These are phyloP conservation scores for Capronia americana DNA, from an alignment of 2,329 filamentous ascomycete genomes.

Conservation along the genomic window DNA sequence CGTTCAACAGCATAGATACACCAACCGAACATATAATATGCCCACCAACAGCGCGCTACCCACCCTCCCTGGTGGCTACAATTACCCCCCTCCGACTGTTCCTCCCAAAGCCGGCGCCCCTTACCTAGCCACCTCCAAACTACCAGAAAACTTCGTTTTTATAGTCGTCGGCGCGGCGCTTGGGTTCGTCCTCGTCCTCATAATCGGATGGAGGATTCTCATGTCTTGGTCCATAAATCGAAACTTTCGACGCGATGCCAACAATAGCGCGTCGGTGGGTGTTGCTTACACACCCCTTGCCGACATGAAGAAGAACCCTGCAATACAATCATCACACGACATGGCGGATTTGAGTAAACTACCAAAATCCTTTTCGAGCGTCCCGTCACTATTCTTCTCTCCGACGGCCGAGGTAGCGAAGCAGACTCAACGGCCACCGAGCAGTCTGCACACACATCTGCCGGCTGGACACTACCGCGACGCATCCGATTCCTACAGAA, in stretches of 20 bases:
- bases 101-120: slow-evolving; percentile 84
- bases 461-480: slow-evolving; percentile 40
- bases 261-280: slow-evolving; percentile 66
- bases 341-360: slow-evolving; percentile 42
- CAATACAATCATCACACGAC: slow-evolving; percentile 43
- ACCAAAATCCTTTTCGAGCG: slow-evolving; percentile 36
- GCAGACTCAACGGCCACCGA: slow-evolving; percentile 34
- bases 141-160: slow-evolving; percentile 94
- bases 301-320: slow-evolving; percentile 47
- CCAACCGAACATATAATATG: slow-evolving; percentile 16
- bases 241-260: slow-evolving; percentile 84
- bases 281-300: slow-evolving; percentile 68
- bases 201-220: slow-evolving; percentile 85
- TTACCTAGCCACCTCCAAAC: slow-evolving; percentile 84
- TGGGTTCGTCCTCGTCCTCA: slow-evolving; percentile 78
- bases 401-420: slow-evolving; percentile 69
- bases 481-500: slow-evolving; percentile 30
- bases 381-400: slow-evolving; percentile 85
- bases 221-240: slow-evolving; percentile 91
- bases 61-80: slow-evolving; percentile 62
- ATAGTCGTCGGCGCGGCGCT: slow-evolving; percentile 90
- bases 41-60: slow-evolving; percentile 50
- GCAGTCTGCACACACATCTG: slow-evolving; percentile 36
- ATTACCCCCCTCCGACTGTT: slow-evolving; percentile 75
- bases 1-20: slow-evolving; percentile 11